Evolutionary conservation across 2,329 filamentous ascomycete species (phyloP).

Genomic region (Phoma sp.): DNA sequence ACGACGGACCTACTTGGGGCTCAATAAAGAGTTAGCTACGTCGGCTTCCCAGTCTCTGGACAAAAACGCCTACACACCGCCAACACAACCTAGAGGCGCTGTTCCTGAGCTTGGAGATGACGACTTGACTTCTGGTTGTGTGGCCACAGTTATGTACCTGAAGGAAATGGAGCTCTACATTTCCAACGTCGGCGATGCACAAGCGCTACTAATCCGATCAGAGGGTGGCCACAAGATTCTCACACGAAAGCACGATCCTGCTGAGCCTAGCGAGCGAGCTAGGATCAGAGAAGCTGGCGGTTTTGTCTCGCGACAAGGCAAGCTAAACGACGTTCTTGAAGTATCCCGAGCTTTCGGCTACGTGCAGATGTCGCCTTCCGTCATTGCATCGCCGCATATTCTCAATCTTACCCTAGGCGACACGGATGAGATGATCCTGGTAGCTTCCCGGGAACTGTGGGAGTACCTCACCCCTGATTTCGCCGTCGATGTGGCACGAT

Average conservation of each 20-base stretch:
- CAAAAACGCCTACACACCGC: slow-evolving; percentile 57
- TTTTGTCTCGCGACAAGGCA: slow-evolving; percentile 93
- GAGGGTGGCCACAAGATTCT: slow-evolving; percentile 84
- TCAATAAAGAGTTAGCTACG: slow-evolving; percentile 94
- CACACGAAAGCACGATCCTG: slow-evolving; percentile 91
- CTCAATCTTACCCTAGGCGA: slow-evolving; percentile 79
- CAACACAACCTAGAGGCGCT: slow-evolving; percentile 68
- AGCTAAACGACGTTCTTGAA: slow-evolving; percentile 87
- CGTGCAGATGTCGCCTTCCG: slow-evolving; percentile 86
- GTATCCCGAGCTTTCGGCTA: slow-evolving; percentile 97
- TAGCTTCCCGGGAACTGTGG: slow-evolving; percentile 94
- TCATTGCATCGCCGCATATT: slow-evolving; percentile 89
- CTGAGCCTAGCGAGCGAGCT: slow-evolving; percentile 80
- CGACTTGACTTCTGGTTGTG: slow-evolving; percentile 86
- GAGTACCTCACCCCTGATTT: slow-evolving; percentile 90
- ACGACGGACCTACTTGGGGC: slow-evolving; percentile 80
- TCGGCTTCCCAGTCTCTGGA: slow-evolving; percentile 81
- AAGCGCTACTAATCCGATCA: slow-evolving; percentile 92
- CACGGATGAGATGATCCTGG: slow-evolving; percentile 89
- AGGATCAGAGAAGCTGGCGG: slow-evolving; percentile 94
- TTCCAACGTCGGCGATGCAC: slow-evolving; percentile 93
- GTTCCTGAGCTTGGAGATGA: slow-evolving; percentile 83
- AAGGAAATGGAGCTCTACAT: slow-evolving; percentile 90
- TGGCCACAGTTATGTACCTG: slow-evolving; percentile 90
- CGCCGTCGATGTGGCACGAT: slow-evolving; percentile 87